Conservation (phyloP, 805 yeast genomes). For the Torulaspora gathmanii region DNA sequence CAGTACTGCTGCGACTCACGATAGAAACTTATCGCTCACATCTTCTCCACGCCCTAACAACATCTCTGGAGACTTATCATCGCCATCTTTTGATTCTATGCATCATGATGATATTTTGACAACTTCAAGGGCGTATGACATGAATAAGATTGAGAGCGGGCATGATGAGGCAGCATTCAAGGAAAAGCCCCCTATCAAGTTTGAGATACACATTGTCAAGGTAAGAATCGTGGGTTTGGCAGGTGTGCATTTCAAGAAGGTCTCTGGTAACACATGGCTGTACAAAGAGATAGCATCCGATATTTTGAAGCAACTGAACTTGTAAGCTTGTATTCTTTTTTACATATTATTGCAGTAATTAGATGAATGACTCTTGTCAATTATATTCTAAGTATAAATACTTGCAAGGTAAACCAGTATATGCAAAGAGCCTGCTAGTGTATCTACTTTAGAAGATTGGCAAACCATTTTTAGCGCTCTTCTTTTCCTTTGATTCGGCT, state of each 20-base stretch:
- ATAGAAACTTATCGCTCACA: conserved; percentile 26
- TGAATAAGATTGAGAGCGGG: conserved; percentile 53
- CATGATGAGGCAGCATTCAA: conserved; percentile 30
- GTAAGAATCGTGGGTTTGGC: conserved; percentile 85
- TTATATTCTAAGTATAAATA: background rate
- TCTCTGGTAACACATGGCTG: conserved; percentile 92
- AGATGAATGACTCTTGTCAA: background rate
- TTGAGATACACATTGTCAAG: conserved; percentile 87
- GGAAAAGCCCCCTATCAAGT: conserved; percentile 63
- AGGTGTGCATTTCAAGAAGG: conserved; percentile 92
- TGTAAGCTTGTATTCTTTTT: conserved; percentile 35
- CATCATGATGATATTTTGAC: conserved; percentile 40
- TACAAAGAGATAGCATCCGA: conserved; percentile 87
- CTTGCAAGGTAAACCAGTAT: background rate
- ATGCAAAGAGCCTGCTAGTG: background rate
- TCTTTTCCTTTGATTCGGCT: background rate
- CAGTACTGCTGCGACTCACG: conserved; percentile 20
- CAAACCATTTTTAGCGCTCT: background rate
- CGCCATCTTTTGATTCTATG: conserved; percentile 35
- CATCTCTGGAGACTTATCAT: conserved; percentile 29
- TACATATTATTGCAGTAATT: conserved; percentile 1
- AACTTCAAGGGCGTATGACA: conserved; percentile 56
- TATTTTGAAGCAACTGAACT: conserved; percentile 65
- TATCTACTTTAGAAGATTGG: background rate
- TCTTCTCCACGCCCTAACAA: conserved; percentile 30